Conservation (phyloP, 371 early-diverging fungal species). For the Apophysomyces elegans region DNA sequence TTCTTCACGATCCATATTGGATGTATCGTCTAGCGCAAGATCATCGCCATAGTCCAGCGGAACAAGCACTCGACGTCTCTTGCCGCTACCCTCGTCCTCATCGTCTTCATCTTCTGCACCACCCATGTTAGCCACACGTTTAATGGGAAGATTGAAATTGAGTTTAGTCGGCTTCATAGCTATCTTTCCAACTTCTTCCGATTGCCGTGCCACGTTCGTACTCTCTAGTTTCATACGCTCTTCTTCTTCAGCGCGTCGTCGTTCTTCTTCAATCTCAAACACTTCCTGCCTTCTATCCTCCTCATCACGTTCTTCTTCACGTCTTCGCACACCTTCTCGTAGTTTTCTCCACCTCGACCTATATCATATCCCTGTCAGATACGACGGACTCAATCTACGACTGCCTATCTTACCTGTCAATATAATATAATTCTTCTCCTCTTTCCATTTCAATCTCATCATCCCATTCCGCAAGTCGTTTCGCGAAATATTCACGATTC, state of each 20-base stretch:
- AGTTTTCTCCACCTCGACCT: constrained; percentile 74
- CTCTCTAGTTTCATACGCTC: constrained; percentile 32
- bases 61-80: constrained; percentile 63
- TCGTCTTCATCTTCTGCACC: constrained; percentile 58
- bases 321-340: constrained; percentile 61
- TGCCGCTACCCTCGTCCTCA: constrained; percentile 57
- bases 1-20: constrained; percentile 54
- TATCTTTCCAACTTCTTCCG: constrained; percentile 41
- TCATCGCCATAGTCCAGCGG: constrained; percentile 64
- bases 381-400: background rate
- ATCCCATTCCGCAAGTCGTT: constrained; percentile 70
- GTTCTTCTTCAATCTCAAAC: constrained; percentile 56
- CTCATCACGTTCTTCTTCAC: constrained; percentile 75
- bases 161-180: constrained; percentile 51
- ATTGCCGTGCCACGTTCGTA: constrained; percentile 34
- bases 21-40: constrained; percentile 25
- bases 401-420: constrained; percentile 59
- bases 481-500: constrained; percentile 55
- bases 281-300: constrained; percentile 66
- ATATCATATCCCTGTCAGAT: background rate
- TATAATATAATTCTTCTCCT: constrained; percentile 72
- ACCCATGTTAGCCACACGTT: constrained; percentile 46
- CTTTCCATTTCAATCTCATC: constrained; percentile 71
- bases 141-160: constrained; percentile 52
- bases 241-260: constrained; percentile 39